A percentile compares a stretch with the other conserved stretches of the same genome.
phyloP scores from a whole-genome alignment of 257 asterid genomes.

The Schizonepeta tenuifolia region DNA sequence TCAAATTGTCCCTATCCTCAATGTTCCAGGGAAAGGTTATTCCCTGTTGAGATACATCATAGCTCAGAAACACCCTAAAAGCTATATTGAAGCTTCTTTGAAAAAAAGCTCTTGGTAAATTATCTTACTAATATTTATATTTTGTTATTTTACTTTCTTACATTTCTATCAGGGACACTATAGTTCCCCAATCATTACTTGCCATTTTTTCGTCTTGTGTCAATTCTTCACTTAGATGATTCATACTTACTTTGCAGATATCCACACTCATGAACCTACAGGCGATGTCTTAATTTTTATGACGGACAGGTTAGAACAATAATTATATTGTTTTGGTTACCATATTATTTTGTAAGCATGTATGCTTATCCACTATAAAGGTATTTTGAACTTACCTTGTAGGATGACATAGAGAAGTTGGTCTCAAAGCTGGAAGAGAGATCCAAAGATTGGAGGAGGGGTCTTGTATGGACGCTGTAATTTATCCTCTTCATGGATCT shows the following conservation, averaged over 20 bases:
- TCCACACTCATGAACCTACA: constrained; percentile 81
- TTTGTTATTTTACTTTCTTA: constrained; percentile 23
- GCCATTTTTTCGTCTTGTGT: constrained; percentile 15
- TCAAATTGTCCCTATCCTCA: constrained; percentile 81
- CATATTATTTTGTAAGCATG: neutral
- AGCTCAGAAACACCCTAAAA: constrained; percentile 80
- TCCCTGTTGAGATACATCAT: constrained; percentile 83
- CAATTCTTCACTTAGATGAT: constrained; percentile 25
- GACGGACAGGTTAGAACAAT: constrained; percentile 88
- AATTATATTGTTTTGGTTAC: constrained; percentile 18
- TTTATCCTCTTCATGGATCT: constrained; percentile 97
- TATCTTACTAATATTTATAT: neutral
- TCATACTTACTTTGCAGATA: constrained; percentile 57
- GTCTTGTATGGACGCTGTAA: constrained; percentile 90
- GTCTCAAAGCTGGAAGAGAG: constrained; percentile 81
- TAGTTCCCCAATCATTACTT: constrained; percentile 23
- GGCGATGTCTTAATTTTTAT: constrained; percentile 92
- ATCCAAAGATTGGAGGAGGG: constrained; percentile 86
- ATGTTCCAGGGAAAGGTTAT: constrained; percentile 91
- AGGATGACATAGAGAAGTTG: constrained; percentile 96
- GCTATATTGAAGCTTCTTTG: constrained; percentile 78
- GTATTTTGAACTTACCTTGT: constrained; percentile 27
- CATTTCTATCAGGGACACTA: constrained; percentile 3
- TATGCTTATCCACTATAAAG: neutral
- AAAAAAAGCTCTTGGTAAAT: constrained; percentile 75